Conservation (phyloP, 176 grass and related monocot species). For the Lolium multiflorum region DNA sequence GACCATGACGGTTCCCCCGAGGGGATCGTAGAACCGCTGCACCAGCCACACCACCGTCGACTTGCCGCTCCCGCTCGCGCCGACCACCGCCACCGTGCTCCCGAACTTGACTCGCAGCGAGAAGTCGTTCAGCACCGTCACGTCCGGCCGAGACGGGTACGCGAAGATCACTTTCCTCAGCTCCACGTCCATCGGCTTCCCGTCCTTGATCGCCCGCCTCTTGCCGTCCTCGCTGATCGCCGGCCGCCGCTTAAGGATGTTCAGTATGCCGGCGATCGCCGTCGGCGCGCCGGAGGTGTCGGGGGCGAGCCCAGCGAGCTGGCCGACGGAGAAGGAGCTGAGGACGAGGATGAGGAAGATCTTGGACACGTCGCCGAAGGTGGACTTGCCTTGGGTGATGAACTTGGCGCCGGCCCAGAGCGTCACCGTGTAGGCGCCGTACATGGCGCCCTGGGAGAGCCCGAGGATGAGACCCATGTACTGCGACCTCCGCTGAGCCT, state of each 20-base stretch:
- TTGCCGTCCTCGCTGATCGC: slow-evolving; percentile 19
- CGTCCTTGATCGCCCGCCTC: slow-evolving; percentile 28
- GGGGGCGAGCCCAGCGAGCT: slow-evolving; percentile 54
- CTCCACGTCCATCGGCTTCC: slow-evolving; percentile 61
- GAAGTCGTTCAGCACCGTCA: slow-evolving; percentile 49
- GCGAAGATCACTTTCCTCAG: slow-evolving; percentile 51
- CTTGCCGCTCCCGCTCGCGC: slow-evolving; percentile 64
- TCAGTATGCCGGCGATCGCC: slow-evolving; percentile 42
- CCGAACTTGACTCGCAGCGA: slow-evolving; percentile 54
- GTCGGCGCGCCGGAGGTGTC: slow-evolving; percentile 50
- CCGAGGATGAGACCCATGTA: slow-evolving; percentile 59
- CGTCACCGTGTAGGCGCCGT: slow-evolving; percentile 54
- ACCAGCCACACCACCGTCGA: slow-evolving; percentile 81
- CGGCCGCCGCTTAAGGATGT: slow-evolving; percentile 45
- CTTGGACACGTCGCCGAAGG: slow-evolving; percentile 65
- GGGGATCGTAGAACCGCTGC: slow-evolving; percentile 72
- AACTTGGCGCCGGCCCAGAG: slow-evolving; percentile 57
- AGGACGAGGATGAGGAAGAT: slow-evolving; percentile 75
- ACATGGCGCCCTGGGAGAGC: slow-evolving; percentile 62
- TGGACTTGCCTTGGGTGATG: slow-evolving; percentile 32
- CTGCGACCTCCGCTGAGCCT: slow-evolving; percentile 31
- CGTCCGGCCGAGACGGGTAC: slow-evolving; percentile 54
- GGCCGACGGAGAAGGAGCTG: slow-evolving; percentile 58
- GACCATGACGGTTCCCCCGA: slow-evolving; percentile 45
- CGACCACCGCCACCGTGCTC: slow-evolving; percentile 58